Evolutionary conservation across 441 rosid species (phyloP).

Genomic region (Biscutella auriculata): DNA sequence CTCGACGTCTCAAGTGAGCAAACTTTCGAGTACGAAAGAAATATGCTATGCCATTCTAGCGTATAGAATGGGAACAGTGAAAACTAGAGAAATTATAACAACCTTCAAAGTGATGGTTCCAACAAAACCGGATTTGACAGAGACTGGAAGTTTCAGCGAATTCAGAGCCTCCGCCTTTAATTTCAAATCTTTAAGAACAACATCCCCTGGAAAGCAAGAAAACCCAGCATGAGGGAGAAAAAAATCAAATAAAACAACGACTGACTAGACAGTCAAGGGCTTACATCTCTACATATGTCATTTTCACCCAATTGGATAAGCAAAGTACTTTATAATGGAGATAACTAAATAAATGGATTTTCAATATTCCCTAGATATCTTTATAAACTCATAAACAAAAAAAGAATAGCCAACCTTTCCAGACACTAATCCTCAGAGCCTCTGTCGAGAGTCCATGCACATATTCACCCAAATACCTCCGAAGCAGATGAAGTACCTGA

Average conservation of each 20-base stretch:
- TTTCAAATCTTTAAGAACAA: constrained; percentile 85
- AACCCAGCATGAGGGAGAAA: background rate
- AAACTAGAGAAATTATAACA: constrained; percentile 7
- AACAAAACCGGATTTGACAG: constrained; percentile 93
- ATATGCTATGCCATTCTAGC: background rate
- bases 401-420: constrained; percentile 62
- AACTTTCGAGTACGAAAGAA: constrained; percentile 5
- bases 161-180: constrained; percentile 90
- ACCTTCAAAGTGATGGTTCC: constrained; percentile 92
- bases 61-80: background rate
- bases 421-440: constrained; percentile 91
- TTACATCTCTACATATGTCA: background rate
- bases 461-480: constrained; percentile 91
- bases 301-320: too few relatives aligned
- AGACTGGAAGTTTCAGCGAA: constrained; percentile 78
- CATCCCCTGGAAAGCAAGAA: constrained; percentile 57
- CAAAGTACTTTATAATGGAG: too few relatives aligned
- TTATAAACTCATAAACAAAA: background rate
- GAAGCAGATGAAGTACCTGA: constrained; percentile 92
- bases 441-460: constrained; percentile 89
- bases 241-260: background rate
- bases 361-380: background rate
- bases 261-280: constrained; percentile 7
- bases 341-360: too few relatives aligned
- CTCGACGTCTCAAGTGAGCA: background rate